Base-by-base conservation (phyloP, 106 monocot species). In the Platanthera zijinensis region DNA sequence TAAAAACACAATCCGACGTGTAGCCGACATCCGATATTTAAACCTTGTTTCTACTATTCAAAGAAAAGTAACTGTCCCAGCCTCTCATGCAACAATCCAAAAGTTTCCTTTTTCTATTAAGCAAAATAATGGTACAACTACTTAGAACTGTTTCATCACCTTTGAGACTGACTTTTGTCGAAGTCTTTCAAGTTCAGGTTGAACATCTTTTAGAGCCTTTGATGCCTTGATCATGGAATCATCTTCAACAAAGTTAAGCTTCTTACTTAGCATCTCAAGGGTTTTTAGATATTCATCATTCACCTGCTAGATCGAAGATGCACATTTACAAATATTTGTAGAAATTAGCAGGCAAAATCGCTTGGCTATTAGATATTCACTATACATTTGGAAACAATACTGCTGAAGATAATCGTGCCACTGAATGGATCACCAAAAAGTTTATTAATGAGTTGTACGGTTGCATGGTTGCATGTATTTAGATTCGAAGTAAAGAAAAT, bases 241-340 rank as follows among this genome's bases (percentile, higher is more conserved):
- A 69, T 78, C 89, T 80, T 88, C 94, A 76, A 94, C 83, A 81
- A 92, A 92, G 75, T 88, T 99, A 73, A 99, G 77, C 82, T 99
- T 99, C 85, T 82, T 99, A 75, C 97, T 99, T 63, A 94, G 76
- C 46, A 77, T 81, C 79, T 94, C 91, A 57, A 99, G 89, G 66
- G 87, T 94, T 85, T 78, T 91, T 79, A 99, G 78, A 69, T 92
- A 99, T 85, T 99, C 97, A 70, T 99, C 97, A 84, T 99, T 97
- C 32, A 99, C 97, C 97, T 99, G 86, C 74, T 82, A 17, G 67
- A 75, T 25, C 17, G 79, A 47, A 25, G 2, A 21, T 51, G 50
- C 4, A 1, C 50, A 72, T 50, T 71, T 50, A 50, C 13, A 72
- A 50, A 50, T 51, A 50, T 51, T 72, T 9, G 72, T 22, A 11